phyloP scores from a whole-genome alignment of 139 green algal genomes.

The Chlorella sp. region DNA sequence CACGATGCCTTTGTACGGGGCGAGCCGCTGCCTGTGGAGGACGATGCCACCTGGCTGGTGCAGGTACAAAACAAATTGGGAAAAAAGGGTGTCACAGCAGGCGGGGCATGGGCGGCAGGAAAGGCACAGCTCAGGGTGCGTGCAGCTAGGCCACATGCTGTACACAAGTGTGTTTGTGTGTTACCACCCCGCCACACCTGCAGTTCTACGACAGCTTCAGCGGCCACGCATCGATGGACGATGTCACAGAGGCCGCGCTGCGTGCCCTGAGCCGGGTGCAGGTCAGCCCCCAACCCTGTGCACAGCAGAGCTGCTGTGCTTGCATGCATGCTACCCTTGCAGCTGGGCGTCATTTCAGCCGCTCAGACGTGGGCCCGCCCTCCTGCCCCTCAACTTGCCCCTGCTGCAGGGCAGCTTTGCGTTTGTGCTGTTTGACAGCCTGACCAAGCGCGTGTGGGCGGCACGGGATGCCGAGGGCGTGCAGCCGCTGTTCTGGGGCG shows the following conservation, averaged over 20 bases:
- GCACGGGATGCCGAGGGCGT: conserved; percentile 50
- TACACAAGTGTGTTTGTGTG: too few species aligned
- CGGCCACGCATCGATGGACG: neutral
- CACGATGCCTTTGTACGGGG: conserved; percentile 61
- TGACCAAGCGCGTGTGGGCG: conserved; percentile 68
- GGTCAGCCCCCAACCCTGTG: too few species aligned
- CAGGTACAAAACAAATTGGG: too few species aligned
- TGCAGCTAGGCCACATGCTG: too few species aligned
- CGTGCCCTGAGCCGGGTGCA: conserved; percentile 61
- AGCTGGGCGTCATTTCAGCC: too few species aligned
- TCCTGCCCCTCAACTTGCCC: too few species aligned
- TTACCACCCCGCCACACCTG: neutral
- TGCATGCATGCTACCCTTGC: too few species aligned
- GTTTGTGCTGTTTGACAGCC: conserved; percentile 50
- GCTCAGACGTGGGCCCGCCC: too few species aligned
- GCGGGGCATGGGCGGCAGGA: too few species aligned
- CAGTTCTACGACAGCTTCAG: conserved; percentile 65
- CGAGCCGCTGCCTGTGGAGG: conserved; percentile 46
- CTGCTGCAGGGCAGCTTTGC: conserved; percentile 4
- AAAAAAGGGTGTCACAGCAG: too few species aligned
- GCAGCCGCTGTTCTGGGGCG: conserved; percentile 78
- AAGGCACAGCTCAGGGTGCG: too few species aligned
- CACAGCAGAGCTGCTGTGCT: too few species aligned
- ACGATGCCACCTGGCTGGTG: conserved; percentile 55
- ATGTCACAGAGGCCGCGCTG: conserved; percentile 51